Conservation (phyloP, 2,329 filamentous ascomycete genomes). For the Trichophaea hybrida region DNA sequence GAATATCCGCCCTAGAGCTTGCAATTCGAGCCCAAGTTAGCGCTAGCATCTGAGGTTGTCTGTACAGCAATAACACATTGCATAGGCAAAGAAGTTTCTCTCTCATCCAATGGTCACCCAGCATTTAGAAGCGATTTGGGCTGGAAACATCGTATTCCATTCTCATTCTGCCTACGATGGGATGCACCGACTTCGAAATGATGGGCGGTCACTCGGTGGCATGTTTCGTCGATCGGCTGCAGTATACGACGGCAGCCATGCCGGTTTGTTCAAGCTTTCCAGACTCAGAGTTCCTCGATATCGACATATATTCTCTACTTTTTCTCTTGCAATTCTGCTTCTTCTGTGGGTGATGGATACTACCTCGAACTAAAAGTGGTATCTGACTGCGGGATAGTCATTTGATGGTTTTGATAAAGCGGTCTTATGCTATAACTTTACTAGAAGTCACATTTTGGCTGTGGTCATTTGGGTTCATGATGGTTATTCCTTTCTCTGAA, state of each 20-base stretch:
- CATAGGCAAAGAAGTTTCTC: constrained; percentile 70
- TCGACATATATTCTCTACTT: constrained; percentile 73
- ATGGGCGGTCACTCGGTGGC: not conserved
- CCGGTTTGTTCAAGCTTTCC: constrained; percentile 82
- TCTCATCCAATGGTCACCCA: constrained; percentile 84
- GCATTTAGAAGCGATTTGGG: constrained; percentile 95
- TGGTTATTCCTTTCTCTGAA: constrained; percentile 30
- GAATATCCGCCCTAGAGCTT: constrained; percentile 82
- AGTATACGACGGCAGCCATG: constrained; percentile 78
- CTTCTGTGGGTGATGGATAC: constrained; percentile 5
- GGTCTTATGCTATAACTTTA: constrained; percentile 65
- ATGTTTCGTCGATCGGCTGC: constrained; percentile 57
- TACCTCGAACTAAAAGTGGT: not conserved
- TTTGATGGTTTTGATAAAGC: constrained; percentile 61
- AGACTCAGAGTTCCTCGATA: constrained; percentile 82
- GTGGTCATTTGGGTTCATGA: constrained; percentile 94
- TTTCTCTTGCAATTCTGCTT: constrained; percentile 77
- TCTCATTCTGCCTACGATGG: constrained; percentile 78
- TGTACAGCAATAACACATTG: not conserved
- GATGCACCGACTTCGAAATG: constrained; percentile 46
- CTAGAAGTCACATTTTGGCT: constrained; percentile 91
- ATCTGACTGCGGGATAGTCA: constrained; percentile 43
- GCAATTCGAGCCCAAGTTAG: constrained; percentile 60
- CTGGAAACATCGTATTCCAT: constrained; percentile 86
- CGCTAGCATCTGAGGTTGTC: not conserved